A percentile compares a stretch with the other conserved stretches of the same genome.
These are phyloP conservation scores for Colletotrichum siamense DNA, from an alignment of 2,329 filamentous ascomycete species.

Conservation along the genomic window DNA sequence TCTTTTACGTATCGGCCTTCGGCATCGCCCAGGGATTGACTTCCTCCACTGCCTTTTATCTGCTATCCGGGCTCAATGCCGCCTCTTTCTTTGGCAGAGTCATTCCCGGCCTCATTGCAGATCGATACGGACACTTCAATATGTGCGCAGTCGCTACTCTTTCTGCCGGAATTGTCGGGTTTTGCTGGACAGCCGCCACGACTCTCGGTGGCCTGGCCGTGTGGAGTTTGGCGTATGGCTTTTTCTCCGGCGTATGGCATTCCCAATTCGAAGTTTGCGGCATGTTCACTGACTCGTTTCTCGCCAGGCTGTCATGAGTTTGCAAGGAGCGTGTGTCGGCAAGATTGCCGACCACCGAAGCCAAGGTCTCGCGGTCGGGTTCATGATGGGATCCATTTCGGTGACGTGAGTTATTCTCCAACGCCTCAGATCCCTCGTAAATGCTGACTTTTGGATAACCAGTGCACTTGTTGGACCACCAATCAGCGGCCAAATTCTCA, in stretches of 20 bases:
- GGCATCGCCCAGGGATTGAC: constrained; percentile 53
- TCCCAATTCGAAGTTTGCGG: fast-evolving
- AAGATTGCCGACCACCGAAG: constrained; percentile 42
- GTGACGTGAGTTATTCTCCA: constrained; percentile 38
- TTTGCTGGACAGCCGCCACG: constrained; percentile 49
- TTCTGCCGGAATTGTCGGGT: constrained; percentile 41
- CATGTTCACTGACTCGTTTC: constrained; percentile 5
- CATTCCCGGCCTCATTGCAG: constrained; percentile 55
- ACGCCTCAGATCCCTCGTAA: no score
- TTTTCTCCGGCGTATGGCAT: constrained; percentile 45
- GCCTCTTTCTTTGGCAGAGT: constrained; percentile 59
- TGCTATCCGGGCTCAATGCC: constrained; percentile 66
- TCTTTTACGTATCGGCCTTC: constrained; percentile 62
- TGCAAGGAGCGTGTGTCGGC: constrained; percentile 50
- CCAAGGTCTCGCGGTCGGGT: constrained; percentile 47
- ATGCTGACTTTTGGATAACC: neutral
- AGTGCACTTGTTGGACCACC: constrained; percentile 46
- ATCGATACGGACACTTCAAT: constrained; percentile 55
- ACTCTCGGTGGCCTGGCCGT: constrained; percentile 47
- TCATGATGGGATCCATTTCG: constrained; percentile 44
- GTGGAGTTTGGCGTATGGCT: constrained; percentile 51
- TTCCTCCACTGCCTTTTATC: constrained; percentile 61
- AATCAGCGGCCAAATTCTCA: constrained; percentile 43
- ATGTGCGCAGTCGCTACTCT: constrained; percentile 26
- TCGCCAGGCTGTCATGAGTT: constrained; percentile 46